Base-by-base conservation (phyloP, 768 basidiomycete species). In the Boletus subparvulus region DNA sequence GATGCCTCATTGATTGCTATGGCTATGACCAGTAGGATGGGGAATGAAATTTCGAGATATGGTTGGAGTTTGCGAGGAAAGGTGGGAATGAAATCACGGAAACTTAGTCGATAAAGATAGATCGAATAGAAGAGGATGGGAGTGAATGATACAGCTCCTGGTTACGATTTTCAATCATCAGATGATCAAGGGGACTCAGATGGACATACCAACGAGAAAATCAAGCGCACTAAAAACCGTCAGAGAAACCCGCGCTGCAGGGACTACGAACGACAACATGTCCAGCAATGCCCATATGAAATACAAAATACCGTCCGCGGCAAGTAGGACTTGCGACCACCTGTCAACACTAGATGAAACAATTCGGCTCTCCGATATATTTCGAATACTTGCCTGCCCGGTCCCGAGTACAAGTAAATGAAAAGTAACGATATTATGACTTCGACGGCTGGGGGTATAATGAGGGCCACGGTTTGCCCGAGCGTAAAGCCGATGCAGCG, bases 391-490 rank as follows among this genome's bases (percentile, higher is more conserved):
- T 68, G 81, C 85, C 80, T 75, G 41, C 77, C 75, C 53, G 73
- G 73, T 21, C 76, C 74, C 75, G 79, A 71, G 55, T 81, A 80
- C 24, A 74, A 73, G 52, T 81, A 69, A 51, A 85, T 60, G 60
- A 90, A 72, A 41, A 79, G 71, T 54, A 82, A 69, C 30, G 83
- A 77, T 62, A 86, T 82, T 39, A 90, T 64, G 58, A 83, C 69
- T 70, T 90, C 88, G 50, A 90, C 66, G 40, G 72, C 81, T 17
- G 85, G 78, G 32, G 88, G 88, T 57, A 90, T 78, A 59, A 89
- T 70, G 52, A 90, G 71, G 40, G 80, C 62, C 36, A 73, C 69
- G 52, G 75, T 77, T 71, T 90, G 72, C 26, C 74, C 61, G 47
- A 56, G 64, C 50, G 77, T 74, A 55, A 87, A 77, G 43, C 78